phyloP scores from a whole-genome alignment of 331 rosid genomes.

The Malus hybrid region DNA sequence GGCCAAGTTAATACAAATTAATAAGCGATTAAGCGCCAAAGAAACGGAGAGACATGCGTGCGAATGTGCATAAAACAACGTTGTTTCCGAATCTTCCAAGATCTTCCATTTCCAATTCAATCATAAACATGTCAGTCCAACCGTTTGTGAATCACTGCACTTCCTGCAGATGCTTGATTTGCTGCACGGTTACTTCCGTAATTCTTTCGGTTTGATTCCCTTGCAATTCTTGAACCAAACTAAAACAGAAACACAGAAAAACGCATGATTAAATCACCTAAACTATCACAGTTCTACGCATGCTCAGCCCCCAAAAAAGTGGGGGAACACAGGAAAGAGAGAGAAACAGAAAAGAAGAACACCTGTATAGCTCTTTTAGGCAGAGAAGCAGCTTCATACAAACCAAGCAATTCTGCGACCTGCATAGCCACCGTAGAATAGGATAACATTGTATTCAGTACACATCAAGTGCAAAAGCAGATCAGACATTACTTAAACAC shows the following conservation, averaged over 20 bases:
- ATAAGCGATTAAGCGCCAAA: too few species aligned
- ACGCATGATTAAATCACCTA: background rate
- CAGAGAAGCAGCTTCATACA: slow-evolving; percentile 76
- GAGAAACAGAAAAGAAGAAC: slow-evolving; percentile 2
- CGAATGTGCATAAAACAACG: too few species aligned
- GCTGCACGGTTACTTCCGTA: slow-evolving; percentile 97
- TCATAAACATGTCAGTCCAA: background rate
- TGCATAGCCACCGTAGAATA: slow-evolving; percentile 21
- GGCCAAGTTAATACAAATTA: too few species aligned
- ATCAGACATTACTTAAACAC: background rate
- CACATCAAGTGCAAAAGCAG: background rate
- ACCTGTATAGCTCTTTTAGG: slow-evolving; percentile 99
- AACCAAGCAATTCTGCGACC: slow-evolving; percentile 86
- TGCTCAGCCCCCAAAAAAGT: background rate
- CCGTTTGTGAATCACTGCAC: slow-evolving; percentile 50
- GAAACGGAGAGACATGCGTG: too few species aligned
- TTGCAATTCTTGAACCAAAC: slow-evolving; percentile 95
- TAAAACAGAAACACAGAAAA: slow-evolving; percentile 15
- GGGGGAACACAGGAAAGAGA: background rate
- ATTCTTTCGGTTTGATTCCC: slow-evolving; percentile 83
- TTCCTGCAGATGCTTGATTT: slow-evolving; percentile 92
- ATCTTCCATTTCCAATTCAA: too few species aligned
- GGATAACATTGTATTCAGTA: background rate
- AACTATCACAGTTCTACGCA: background rate
- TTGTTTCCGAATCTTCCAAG: too few species aligned